A percentile compares a stretch with the other conserved stretches of the same genome.
Evolutionary conservation across 2,329 filamentous ascomycete genomes (phyloP).

Genomic region (Raffaelea deltoideospora): DNA sequence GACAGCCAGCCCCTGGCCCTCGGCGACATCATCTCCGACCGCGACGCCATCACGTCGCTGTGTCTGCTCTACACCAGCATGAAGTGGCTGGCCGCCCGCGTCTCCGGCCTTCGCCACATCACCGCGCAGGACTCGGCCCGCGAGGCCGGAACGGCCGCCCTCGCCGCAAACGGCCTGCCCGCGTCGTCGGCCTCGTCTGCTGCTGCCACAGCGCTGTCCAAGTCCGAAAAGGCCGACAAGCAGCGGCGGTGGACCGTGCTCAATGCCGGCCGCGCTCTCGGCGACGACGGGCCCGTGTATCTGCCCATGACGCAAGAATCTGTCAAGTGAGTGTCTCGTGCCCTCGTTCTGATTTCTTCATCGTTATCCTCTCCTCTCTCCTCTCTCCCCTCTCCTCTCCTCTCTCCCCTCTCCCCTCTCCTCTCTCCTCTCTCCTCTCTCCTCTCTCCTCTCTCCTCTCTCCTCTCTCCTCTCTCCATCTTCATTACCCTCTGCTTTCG

Average conservation of each 20-base stretch:
- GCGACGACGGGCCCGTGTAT: constrained; percentile 56
- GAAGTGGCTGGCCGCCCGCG: constrained; percentile 87
- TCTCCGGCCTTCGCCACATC: constrained; percentile 68
- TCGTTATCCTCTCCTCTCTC: not conserved
- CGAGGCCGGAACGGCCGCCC: not conserved
- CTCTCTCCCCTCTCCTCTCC: not conserved
- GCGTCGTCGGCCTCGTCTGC: constrained; percentile 14
- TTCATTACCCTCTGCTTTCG: too few species aligned
- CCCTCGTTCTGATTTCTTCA: not conserved
- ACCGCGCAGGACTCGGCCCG: constrained; percentile 53
- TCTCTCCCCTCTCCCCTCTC: not conserved
- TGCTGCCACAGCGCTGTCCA: constrained; percentile 34
- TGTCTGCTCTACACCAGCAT: constrained; percentile 92
- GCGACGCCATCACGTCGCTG: constrained; percentile 69
- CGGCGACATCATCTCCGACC: constrained; percentile 77
- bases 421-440: not conserved
- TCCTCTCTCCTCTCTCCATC: not conserved
- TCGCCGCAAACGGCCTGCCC: too few species aligned
- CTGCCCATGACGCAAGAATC: constrained; percentile 80
- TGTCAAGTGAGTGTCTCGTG: constrained; percentile 41
- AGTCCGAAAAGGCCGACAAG: constrained; percentile 50
- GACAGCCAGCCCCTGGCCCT: constrained; percentile 42
- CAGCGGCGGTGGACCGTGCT: constrained; percentile 70
- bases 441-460: not conserved
- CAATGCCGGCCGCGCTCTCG: constrained; percentile 39